These are phyloP conservation scores for Bromus sterilis DNA, from an alignment of 176 grass and related monocot genomes.

Conservation along the genomic window DNA sequence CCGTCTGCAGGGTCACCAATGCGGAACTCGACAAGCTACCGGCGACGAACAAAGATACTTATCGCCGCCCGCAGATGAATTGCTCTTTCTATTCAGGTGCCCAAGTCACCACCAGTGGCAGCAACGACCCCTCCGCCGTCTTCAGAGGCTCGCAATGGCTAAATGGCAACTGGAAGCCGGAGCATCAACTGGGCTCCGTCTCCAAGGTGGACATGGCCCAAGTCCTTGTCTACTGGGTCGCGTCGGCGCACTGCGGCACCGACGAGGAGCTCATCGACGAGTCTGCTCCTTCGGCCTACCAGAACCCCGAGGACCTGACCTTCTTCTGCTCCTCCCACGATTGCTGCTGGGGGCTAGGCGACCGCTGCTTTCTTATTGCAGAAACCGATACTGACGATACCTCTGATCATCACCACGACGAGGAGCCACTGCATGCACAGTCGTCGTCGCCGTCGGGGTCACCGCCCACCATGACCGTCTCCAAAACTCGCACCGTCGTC, in stretches of 20 bases:
- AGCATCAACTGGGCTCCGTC: no score
- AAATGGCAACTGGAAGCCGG: no score
- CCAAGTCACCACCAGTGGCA: not conserved
- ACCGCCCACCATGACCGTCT: not conserved
- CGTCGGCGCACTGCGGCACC: not conserved
- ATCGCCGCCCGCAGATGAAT: not conserved
- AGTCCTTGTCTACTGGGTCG: not conserved
- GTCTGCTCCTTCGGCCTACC: not conserved
- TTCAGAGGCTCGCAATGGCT: not conserved
- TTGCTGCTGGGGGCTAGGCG: not conserved
- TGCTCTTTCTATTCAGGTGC: not conserved
- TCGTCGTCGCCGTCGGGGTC: not conserved
- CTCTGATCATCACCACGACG: not conserved
- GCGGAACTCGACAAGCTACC: no score
- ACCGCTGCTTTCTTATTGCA: not conserved
- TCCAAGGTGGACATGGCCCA: no score
- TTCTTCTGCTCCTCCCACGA: not conserved
- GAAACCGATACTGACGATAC: no score
- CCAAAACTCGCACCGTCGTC: not conserved
- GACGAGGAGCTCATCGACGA: not conserved
- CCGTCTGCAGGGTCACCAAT: not conserved
- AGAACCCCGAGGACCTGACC: not conserved
- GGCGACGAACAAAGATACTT: no score
- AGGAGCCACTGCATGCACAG: not conserved
- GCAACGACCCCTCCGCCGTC: not conserved